Evolutionary conservation across 2,329 filamentous ascomycete species (phyloP).

Genomic region (Coniochaeta sp.): DNA sequence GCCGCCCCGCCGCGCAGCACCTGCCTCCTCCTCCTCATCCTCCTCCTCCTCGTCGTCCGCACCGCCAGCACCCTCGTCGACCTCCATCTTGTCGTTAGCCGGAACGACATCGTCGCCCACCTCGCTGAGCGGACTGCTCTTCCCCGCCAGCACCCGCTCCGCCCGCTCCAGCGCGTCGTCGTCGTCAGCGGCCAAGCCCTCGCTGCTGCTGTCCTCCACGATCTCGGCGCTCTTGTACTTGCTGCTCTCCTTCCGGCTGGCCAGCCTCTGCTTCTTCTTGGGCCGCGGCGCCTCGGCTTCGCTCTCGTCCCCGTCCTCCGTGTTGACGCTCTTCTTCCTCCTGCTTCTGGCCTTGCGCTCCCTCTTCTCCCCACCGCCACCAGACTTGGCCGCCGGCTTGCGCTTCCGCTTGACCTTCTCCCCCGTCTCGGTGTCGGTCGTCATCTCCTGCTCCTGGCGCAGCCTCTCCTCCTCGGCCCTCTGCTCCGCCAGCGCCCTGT

Average conservation of each 20-base stretch:
- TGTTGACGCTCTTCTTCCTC: conserved; percentile 54
- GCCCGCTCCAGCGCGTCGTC: conserved; percentile 24
- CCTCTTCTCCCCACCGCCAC: conserved; percentile 13
- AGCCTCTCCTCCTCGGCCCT: conserved; percentile 63
- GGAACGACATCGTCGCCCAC: conserved; percentile 17
- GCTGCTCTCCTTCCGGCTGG: conserved; percentile 38
- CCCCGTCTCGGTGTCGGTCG: conserved; percentile 74
- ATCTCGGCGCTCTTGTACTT: conserved; percentile 87
- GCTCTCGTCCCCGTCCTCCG: conserved; percentile 38
- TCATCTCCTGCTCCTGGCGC: conserved; percentile 69
- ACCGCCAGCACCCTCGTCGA: conserved; percentile 29
- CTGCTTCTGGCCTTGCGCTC: conserved; percentile 26
- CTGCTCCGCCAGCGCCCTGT: conserved; percentile 64
- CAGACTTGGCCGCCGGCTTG: conserved; percentile 25
- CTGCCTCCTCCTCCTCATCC: conserved; percentile 43
- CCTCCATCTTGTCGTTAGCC: conserved; percentile 41
- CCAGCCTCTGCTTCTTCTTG: conserved; percentile 56
- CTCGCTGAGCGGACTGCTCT: conserved; percentile 28
- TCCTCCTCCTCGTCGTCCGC: conserved; percentile 32
- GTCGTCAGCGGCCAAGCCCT: conserved; percentile 13
- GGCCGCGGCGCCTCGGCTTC: conserved; percentile 39
- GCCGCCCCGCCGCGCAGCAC: conserved; percentile 28
- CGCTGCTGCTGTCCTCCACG: conserved; percentile 66
- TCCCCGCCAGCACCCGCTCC: conserved; percentile 19
- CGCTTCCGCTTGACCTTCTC: conserved; percentile 71